Percentiles rank a stretch among this genome's conserved stretches.
Evolutionary conservation across 2,329 filamentous ascomycete genomes (phyloP).

Genomic region (Rosellinia necatrix): DNA sequence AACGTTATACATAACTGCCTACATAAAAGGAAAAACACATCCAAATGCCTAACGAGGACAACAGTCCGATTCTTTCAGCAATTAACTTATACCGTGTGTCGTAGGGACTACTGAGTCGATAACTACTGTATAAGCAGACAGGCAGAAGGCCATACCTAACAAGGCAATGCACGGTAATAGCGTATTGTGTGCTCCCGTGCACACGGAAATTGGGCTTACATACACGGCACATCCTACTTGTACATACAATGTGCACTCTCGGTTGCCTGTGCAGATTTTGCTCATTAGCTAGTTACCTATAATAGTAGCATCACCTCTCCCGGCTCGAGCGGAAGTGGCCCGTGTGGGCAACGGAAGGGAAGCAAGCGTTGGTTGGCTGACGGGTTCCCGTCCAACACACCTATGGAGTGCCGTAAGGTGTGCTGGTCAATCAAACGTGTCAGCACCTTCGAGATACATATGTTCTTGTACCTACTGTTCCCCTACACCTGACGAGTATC

Average conservation of each 20-base stretch:
- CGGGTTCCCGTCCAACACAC: not conserved
- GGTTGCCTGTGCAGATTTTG: too few species aligned
- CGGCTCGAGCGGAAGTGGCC: constrained; percentile 29
- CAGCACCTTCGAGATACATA: not conserved
- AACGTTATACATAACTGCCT: not conserved
- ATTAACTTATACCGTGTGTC: not conserved
- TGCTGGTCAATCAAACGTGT: not conserved
- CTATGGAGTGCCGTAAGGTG: not conserved
- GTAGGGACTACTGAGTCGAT: not conserved
- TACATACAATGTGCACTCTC: too few species aligned
- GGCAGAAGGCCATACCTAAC: not conserved
- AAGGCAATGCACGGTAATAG: not conserved
- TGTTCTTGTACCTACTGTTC: too few species aligned
- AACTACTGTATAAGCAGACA: not conserved
- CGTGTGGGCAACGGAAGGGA: constrained; percentile 22
- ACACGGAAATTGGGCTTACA: constrained; percentile 11
- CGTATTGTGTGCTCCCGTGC: too few species aligned
- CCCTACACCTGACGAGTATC: not conserved
- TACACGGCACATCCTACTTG: not conserved
- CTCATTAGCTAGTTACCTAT: not conserved
- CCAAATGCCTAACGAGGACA: too few species aligned
- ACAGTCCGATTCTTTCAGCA: too few species aligned
- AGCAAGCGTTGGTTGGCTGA: constrained; percentile 11
- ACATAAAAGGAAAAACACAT: not conserved
- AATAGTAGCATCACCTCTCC: constrained; percentile 19